Conservation (phyloP, 2,329 filamentous ascomycete species). For the Sporothrix protearum region DNA sequence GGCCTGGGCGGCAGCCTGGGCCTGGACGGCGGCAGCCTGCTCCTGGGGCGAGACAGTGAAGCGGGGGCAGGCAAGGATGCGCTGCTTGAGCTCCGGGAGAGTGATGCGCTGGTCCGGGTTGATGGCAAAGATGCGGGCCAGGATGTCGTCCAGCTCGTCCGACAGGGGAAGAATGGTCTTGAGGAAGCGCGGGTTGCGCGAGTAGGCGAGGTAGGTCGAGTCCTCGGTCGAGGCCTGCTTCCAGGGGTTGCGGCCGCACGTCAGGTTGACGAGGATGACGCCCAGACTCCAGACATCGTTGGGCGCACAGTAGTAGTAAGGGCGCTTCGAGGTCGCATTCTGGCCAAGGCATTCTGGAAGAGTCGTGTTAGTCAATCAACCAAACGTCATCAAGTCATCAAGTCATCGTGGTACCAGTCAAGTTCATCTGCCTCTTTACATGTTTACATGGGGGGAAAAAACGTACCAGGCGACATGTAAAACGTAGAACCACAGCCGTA, state of each 20-base stretch:
- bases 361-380: conserved; percentile 29
- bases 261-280: conserved; percentile 95
- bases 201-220: conserved; percentile 88
- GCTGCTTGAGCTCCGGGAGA: conserved; percentile 70
- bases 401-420: background rate
- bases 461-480: conserved; percentile 85
- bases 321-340: conserved; percentile 52
- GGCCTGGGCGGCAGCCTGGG: conserved; percentile 37
- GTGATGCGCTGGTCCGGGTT: conserved; percentile 80
- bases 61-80: conserved; percentile 70
- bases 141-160: conserved; percentile 80
- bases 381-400: no score
- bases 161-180: conserved; percentile 90
- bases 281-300: conserved; percentile 99
- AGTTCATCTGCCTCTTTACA: background rate
- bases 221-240: conserved; percentile 93
- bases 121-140: conserved; percentile 82
- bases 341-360: conserved; percentile 82
- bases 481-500: conserved; percentile 98
- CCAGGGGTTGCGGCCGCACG: conserved; percentile 97
- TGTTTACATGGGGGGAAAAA: no score
- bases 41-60: conserved; percentile 54
- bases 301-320: conserved; percentile 84
- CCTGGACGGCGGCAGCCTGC: conserved; percentile 32
- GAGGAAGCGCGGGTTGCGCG: conserved; percentile 80